Base-by-base conservation (phyloP, 495 filamentous ascomycete species). In the Penicillium roqueforti region DNA sequence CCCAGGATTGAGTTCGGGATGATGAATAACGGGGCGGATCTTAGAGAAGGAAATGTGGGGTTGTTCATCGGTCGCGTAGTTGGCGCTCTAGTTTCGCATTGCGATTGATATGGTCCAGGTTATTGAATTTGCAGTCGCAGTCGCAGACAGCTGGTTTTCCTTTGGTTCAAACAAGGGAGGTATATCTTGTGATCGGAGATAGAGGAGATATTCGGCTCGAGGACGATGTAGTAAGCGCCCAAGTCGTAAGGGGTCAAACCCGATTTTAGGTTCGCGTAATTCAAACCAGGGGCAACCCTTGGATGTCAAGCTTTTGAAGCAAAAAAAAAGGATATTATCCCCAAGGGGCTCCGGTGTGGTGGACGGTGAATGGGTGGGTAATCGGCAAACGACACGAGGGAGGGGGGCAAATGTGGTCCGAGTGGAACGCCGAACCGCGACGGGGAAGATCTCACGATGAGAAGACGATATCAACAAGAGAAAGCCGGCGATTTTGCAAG, bases 1-100 rank as follows among this genome's bases (percentile, higher is more conserved):
- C 55, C 46, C 48, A 39, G 38, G 37, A 50, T 57, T 47, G 56
- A 45, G 47, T 58, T 52, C 40, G 43, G 26, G 46, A 52, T 42
- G 55, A 47, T 50, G 47, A 28, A 54, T 48, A 56, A 54, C 46
- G 53, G 55, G 55, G 61, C 46, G 50, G 63, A 54, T 36, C 50
- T 61, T 51, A 62, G 42, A 47, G 57, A 61, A 52, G 54, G 40
- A 53, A 53, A 47, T 47, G 45, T 52, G 52, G 47, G 56, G 51
- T 40, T 55, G 59, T 62, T 67, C 64, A 65, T 68, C 56, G 57
- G 54, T 60, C 59, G 53, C 61, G 57, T 59, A 57, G 52, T 46
- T 55, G 50, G 58, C 57, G 56, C 62, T 66, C 66, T 70, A 73
- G 53, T 62, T 71, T 73, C 53, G 72, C 72, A 75, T 75, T 60